phyloP scores from a whole-genome alignment of 441 rosid genomes.

The Metrosideros polymorpha region DNA sequence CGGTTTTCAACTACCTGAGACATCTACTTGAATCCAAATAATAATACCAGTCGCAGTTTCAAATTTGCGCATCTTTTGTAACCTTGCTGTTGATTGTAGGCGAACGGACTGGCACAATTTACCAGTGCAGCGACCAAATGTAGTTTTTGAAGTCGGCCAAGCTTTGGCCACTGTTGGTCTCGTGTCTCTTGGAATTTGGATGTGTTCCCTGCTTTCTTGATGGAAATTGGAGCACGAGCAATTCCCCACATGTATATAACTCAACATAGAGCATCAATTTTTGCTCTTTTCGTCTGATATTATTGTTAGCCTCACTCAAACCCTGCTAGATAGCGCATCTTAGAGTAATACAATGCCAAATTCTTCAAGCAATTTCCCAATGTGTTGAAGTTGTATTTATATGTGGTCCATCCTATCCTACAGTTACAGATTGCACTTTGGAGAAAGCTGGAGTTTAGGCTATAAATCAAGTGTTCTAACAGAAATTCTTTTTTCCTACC shows the following conservation, averaged over 20 bases:
- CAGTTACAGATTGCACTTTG: neutral
- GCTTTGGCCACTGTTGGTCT: constrained; percentile 68
- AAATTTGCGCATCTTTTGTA: neutral
- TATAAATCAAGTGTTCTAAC: neutral
- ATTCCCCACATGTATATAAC: constrained; percentile 9
- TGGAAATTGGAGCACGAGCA: constrained; percentile 10
- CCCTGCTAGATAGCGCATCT: neutral
- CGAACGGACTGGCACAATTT: constrained; percentile 71
- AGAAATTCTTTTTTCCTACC: neutral
- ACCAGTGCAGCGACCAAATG: constrained; percentile 47
- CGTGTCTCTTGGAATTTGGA: constrained; percentile 77
- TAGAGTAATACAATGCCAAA: neutral
- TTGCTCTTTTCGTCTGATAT: constrained; percentile 2
- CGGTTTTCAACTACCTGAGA: neutral
- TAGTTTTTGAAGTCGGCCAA: constrained; percentile 54
- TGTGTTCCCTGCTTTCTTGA: constrained; percentile 42
- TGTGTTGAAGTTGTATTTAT: neutral
- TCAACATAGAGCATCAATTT: constrained; percentile 4
- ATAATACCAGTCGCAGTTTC: neutral
- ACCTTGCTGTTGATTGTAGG: constrained; percentile 21
- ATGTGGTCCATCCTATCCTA: neutral
- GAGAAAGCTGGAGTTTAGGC: neutral
- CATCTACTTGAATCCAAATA: neutral
- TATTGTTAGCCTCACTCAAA: constrained; percentile 2
- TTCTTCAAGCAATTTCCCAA: neutral